A percentile compares a stretch with the other conserved stretches of the same genome.
Conservation (phyloP, 148 eudicot species). For the Polygonum aviculare region DNA sequence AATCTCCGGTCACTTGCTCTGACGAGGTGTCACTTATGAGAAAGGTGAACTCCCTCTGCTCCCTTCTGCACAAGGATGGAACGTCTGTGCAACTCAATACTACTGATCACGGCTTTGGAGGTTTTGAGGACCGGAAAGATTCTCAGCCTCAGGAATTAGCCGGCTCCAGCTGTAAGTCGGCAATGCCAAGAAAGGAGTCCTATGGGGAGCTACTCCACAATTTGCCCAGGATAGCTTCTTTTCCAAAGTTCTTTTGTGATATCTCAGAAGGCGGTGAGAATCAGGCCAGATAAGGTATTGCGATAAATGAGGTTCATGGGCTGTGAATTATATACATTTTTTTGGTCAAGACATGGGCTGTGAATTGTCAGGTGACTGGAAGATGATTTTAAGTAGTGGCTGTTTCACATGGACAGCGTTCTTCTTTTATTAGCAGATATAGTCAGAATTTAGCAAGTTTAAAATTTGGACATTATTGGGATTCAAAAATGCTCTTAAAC, state of each 20-base stretch:
- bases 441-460: background rate
- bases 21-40: slow-evolving; percentile 79
- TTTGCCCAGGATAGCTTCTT: slow-evolving; percentile 75
- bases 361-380: slow-evolving; percentile 1
- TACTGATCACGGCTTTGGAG: background rate
- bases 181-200: slow-evolving; percentile 64
- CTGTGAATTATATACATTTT: too few relatives aligned
- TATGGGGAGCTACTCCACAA: slow-evolving; percentile 54
- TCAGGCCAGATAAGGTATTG: slow-evolving; percentile 23
- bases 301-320: background rate
- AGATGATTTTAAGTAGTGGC: background rate
- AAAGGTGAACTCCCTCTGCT: slow-evolving; percentile 59
- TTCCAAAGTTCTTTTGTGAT: slow-evolving; percentile 62
- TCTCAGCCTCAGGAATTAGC: too few relatives aligned
- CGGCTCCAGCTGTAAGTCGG: background rate
- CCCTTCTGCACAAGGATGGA: slow-evolving; percentile 49
- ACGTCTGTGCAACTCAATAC: slow-evolving; percentile 12
- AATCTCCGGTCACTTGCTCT: slow-evolving; percentile 11
- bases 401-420: background rate
- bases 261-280: slow-evolving; percentile 63
- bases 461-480: background rate
- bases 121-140: background rate
- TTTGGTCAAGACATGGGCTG: background rate
- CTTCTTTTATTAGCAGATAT: background rate
- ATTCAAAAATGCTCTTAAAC: background rate